Conservation (phyloP, 352 stramenopile species). For the Pythium dissotocum region DNA sequence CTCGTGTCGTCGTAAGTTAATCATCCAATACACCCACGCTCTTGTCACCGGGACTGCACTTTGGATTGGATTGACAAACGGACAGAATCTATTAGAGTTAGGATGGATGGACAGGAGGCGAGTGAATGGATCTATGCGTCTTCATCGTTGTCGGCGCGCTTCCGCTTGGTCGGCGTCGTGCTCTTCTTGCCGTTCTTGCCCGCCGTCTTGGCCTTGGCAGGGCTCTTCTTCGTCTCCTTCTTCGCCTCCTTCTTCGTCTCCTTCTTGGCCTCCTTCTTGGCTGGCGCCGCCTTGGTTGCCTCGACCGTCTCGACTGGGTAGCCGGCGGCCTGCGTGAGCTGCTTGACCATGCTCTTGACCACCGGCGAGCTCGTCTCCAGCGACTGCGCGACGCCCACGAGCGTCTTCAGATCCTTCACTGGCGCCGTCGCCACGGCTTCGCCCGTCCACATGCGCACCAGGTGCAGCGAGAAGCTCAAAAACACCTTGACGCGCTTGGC, state of each 20-base stretch:
- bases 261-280: constrained; percentile 23
- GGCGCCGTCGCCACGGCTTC: constrained; percentile 18
- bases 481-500: constrained; percentile 80
- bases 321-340: constrained; percentile 39
- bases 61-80: constrained; percentile 10
- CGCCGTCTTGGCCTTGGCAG: constrained; percentile 40
- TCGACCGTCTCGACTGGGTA: constrained; percentile 15
- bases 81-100: constrained; percentile 11
- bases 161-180: constrained; percentile 24
- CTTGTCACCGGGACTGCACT: too few relatives aligned
- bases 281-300: constrained; percentile 12
- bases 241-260: constrained; percentile 20
- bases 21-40: background rate
- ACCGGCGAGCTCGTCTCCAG: constrained; percentile 67
- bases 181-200: constrained; percentile 31
- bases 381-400: constrained; percentile 45
- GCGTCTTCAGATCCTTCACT: constrained; percentile 20
- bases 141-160: constrained; percentile 22
- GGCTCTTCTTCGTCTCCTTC: constrained; percentile 32
- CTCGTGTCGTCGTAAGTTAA: constrained; percentile 14
- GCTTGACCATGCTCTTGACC: constrained; percentile 72
- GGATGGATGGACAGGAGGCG: background rate
- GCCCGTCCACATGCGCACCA: constrained; percentile 61
- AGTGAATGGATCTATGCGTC: constrained; percentile 19
- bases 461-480: constrained; percentile 60